These are phyloP conservation scores for Bremia lactucae DNA, from an alignment of 352 stramenopile genomes.

Conservation along the genomic window DNA sequence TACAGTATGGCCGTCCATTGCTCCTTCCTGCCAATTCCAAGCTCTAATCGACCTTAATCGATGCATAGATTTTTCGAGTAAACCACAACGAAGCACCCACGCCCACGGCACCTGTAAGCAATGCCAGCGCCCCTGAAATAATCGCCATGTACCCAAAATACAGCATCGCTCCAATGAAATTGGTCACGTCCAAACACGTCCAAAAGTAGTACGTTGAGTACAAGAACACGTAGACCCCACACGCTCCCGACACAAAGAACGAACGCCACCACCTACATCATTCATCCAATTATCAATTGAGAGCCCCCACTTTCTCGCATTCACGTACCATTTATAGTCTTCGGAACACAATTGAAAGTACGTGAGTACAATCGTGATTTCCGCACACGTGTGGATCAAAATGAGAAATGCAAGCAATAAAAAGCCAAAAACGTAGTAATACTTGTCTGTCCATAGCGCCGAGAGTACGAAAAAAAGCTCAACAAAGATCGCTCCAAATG, in stretches of 20 bases:
- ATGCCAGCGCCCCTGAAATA: constrained; percentile 91
- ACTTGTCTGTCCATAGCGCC: constrained; percentile 97
- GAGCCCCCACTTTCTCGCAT: not conserved
- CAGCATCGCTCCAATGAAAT: constrained; percentile 84
- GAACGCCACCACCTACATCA: constrained; percentile 96
- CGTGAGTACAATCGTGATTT: constrained; percentile 99
- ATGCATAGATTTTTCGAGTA: constrained; percentile 96
- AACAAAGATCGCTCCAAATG: constrained; percentile 99
- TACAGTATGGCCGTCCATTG: too few species aligned
- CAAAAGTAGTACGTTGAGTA: constrained; percentile 99
- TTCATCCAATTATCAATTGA: not conserved
- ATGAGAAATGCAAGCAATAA: constrained; percentile 98
- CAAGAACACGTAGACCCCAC: constrained; percentile 96
- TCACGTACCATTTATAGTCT: constrained; percentile 98
- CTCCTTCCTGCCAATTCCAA: too few species aligned
- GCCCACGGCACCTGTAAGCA: constrained; percentile 94
- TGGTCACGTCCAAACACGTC: constrained; percentile 90
- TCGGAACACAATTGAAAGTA: constrained; percentile 99
- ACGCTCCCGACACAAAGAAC: constrained; percentile 94
- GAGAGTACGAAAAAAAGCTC: constrained; percentile 99
- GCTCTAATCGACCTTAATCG: constrained; percentile 35
- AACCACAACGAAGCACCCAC: constrained; percentile 98
- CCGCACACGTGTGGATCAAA: constrained; percentile 95
- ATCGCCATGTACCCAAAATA: constrained; percentile 99
- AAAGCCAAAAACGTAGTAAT: constrained; percentile 99